Evolutionary conservation across 176 grass and related monocot species (phyloP).

Genomic region (Tillandsia fasciculata): DNA sequence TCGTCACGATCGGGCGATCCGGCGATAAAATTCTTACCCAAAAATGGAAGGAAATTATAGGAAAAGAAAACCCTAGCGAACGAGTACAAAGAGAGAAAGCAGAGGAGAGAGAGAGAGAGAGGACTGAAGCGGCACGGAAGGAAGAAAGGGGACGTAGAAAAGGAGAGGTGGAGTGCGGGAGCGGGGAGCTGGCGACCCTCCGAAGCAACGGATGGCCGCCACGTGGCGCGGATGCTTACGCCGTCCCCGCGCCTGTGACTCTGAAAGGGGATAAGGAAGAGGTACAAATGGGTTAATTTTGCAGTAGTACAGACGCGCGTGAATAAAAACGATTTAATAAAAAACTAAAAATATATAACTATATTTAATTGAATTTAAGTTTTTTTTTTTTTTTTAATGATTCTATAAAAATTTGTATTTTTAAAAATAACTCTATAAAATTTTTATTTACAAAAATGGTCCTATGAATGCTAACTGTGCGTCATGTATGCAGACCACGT

Average conservation of each 20-base stretch:
- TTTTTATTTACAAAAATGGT: too few relatives aligned
- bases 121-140: slow-evolving; percentile 8
- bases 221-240: slow-evolving; percentile 17
- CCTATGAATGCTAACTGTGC: too few relatives aligned
- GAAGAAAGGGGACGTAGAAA: not conserved
- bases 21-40: not conserved
- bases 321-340: too few relatives aligned
- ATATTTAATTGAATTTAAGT: too few relatives aligned
- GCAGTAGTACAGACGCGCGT: too few relatives aligned
- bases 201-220: slow-evolving; percentile 14
- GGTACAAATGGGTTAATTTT: too few relatives aligned
- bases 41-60: not conserved
- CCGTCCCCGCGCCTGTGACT: not conserved
- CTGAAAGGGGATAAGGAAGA: not conserved
- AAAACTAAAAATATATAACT: too few relatives aligned
- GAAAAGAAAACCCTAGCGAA: not conserved
- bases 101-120: not conserved
- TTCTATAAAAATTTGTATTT: too few relatives aligned
- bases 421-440: too few relatives aligned
- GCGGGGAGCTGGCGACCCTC: not conserved
- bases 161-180: slow-evolving; percentile 19
- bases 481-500: too few relatives aligned
- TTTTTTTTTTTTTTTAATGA: too few relatives aligned
- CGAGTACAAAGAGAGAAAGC: not conserved
- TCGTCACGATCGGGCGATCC: not conserved